Conservation (phyloP, 805 yeast species). For the Candida alai region DNA sequence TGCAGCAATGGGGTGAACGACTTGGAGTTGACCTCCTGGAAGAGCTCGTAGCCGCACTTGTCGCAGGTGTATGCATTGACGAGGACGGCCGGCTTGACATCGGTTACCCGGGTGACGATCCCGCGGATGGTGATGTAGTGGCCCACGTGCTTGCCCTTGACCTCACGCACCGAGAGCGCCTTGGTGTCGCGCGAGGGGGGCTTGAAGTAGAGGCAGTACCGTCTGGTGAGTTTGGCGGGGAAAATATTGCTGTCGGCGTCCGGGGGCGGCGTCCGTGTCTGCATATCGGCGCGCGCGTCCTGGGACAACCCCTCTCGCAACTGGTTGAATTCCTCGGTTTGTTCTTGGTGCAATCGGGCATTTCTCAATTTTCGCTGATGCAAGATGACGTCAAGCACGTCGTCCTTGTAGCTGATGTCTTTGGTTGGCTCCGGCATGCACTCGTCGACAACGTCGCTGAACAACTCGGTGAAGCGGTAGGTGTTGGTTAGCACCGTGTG, state of each 20-base stretch:
- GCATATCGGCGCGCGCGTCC: slow-evolving; percentile 19
- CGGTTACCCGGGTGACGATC: slow-evolving; percentile 91
- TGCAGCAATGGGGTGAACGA: slow-evolving; percentile 84
- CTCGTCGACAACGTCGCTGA: slow-evolving; percentile 71
- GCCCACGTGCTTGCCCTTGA: slow-evolving; percentile 81
- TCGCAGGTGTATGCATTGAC: slow-evolving; percentile 98
- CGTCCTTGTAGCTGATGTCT: slow-evolving; percentile 76
- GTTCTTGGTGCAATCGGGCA: slow-evolving; percentile 64
- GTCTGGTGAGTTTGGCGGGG: slow-evolving; percentile 81
- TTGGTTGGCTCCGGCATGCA: slow-evolving; percentile 84
- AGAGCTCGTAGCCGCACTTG: slow-evolving; percentile 92
- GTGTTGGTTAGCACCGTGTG: slow-evolving; percentile 61
- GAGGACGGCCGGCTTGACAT: slow-evolving; percentile 86
- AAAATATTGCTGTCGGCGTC: slow-evolving; percentile 47
- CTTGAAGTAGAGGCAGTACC: slow-evolving; percentile 82
- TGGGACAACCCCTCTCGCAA: slow-evolving; percentile 30
- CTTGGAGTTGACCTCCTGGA: slow-evolving; percentile 87
- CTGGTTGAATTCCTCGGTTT: slow-evolving; percentile 54
- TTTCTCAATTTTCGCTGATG: slow-evolving; percentile 88
- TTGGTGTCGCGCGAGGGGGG: slow-evolving; percentile 55
- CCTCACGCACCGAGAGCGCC: slow-evolving; percentile 83
- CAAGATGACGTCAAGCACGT: slow-evolving; percentile 86
- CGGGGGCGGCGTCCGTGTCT: slow-evolving; percentile 5
- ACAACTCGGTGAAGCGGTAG: slow-evolving; percentile 71
- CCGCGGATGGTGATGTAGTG: slow-evolving; percentile 88